A percentile compares a stretch with the other conserved stretches of the same genome.
These are phyloP conservation scores for Fennellomyces sp. DNA, from an alignment of 371 early-diverging fungal genomes.

Conservation along the genomic window DNA sequence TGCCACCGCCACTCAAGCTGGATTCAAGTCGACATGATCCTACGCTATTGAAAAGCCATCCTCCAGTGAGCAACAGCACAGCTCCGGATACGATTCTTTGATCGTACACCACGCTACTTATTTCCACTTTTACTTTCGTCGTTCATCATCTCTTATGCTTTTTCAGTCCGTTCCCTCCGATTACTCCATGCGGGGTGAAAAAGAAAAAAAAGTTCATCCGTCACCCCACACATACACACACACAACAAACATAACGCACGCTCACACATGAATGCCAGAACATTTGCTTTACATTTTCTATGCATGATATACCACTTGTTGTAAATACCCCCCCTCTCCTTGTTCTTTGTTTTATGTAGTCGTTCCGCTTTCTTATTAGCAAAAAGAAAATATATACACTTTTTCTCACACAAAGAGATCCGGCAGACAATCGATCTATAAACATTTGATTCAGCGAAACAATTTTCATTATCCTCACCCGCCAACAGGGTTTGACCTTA, in stretches of 20 bases:
- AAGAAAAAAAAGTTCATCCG: neutral
- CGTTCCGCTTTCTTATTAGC: neutral
- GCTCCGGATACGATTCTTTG: neutral
- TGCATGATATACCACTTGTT: neutral
- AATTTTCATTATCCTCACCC: no score
- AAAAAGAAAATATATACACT: neutral
- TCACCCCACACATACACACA: neutral
- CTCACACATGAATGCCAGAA: neutral
- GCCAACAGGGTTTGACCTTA: no score
- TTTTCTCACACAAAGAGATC: no score
- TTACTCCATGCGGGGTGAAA: no score
- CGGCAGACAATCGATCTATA: neutral
- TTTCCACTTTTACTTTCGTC: neutral
- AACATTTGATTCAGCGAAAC: neutral
- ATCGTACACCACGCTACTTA: neutral
- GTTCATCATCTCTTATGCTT: neutral
- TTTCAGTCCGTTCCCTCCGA: no score
- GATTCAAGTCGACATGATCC: conserved; percentile 6
- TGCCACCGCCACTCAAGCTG: neutral
- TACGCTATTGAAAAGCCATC: neutral
- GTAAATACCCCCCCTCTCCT: neutral
- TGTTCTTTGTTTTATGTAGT: conserved; percentile 2
- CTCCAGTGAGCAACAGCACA: neutral
- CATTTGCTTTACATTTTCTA: neutral
- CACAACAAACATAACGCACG: neutral